These are phyloP conservation scores for Vishniacozyma victoriae DNA, from an alignment of 768 basidiomycete genomes.

Conservation along the genomic window DNA sequence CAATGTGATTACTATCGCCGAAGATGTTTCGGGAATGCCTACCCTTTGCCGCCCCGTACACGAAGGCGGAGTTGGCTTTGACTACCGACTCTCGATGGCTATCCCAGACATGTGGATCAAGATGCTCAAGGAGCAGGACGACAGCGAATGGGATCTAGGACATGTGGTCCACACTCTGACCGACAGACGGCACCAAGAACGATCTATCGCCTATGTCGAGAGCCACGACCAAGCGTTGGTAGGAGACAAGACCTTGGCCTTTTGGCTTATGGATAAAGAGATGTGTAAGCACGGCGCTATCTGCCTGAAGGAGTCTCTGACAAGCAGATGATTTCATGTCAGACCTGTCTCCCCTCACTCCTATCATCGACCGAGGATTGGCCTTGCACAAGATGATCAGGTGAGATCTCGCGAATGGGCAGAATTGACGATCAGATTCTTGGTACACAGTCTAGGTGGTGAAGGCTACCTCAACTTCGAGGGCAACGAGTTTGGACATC, in stretches of 20 bases:
- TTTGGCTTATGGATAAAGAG: slow-evolving; percentile 99
- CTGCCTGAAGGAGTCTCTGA: background rate
- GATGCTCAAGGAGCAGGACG: slow-evolving; percentile 81
- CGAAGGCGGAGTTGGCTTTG: slow-evolving; percentile 89
- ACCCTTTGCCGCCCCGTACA: slow-evolving; percentile 72
- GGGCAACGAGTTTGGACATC: slow-evolving; percentile 97
- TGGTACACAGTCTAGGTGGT: slow-evolving; percentile 88
- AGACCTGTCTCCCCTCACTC: slow-evolving; percentile 71
- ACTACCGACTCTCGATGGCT: slow-evolving; percentile 97
- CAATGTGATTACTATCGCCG: slow-evolving; percentile 79
- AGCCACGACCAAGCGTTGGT: slow-evolving; percentile 98
- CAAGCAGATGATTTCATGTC: slow-evolving; percentile 85
- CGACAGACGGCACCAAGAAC: slow-evolving; percentile 83
- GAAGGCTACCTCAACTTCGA: slow-evolving; percentile 98
- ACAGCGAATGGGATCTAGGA: slow-evolving; percentile 81
- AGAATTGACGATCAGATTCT: slow-evolving; percentile 54
- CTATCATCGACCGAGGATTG: slow-evolving; percentile 78
- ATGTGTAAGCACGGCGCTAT: slow-evolving; percentile 71
- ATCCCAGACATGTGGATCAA: slow-evolving; percentile 99
- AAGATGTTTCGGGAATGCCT: slow-evolving; percentile 99
- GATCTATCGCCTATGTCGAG: slow-evolving; percentile 87
- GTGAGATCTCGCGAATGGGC: slow-evolving; percentile 50
- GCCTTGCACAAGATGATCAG: slow-evolving; percentile 97
- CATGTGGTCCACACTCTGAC: slow-evolving; percentile 83
- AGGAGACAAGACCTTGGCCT: slow-evolving; percentile 96